Evolutionary conservation across 1,139 yeast genomes (phyloP).

Genomic region (Suhomyces guaymorum): DNA sequence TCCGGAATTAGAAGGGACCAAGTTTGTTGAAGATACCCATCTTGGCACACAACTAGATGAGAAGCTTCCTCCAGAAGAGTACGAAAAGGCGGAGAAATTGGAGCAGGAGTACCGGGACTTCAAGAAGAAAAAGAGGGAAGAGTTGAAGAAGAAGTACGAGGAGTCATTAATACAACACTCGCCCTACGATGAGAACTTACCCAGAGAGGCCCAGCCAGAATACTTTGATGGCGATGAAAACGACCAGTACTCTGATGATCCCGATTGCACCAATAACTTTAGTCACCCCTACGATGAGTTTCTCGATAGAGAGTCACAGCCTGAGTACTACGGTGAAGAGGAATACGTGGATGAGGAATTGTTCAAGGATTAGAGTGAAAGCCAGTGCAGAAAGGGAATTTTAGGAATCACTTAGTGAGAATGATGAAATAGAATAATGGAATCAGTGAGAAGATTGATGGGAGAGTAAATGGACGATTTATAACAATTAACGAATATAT

Average conservation of each 20-base stretch:
- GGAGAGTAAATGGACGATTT: too few relatives aligned
- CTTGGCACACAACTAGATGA: slow-evolving; percentile 34
- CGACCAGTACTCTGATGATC: slow-evolving; percentile 38
- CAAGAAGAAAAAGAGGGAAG: slow-evolving; percentile 8
- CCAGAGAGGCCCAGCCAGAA: slow-evolving; percentile 40
- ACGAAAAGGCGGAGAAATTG: slow-evolving; percentile 20
- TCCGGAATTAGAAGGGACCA: slow-evolving; percentile 35
- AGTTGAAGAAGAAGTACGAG: slow-evolving; percentile 3
- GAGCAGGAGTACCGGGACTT: slow-evolving; percentile 12
- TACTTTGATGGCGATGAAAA: slow-evolving; percentile 40
- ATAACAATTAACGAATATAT: too few relatives aligned
- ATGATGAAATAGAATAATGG: too few relatives aligned
- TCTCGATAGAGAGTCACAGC: slow-evolving; percentile 26
- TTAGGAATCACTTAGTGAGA: too few relatives aligned
- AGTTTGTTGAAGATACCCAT: slow-evolving; percentile 42
- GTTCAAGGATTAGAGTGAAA: too few relatives aligned
- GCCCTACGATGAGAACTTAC: slow-evolving; percentile 40
- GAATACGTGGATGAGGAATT: too few relatives aligned
- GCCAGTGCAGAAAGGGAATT: too few relatives aligned
- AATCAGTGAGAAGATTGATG: too few relatives aligned
- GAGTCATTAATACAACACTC: slow-evolving; percentile 14
- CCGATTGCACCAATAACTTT: slow-evolving; percentile 36
- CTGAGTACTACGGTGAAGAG: slow-evolving; percentile 19
- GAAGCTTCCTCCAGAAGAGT: slow-evolving; percentile 23
- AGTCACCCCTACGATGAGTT: slow-evolving; percentile 41